Evolutionary conservation across 352 stramenopile genomes (phyloP).

Genomic region (Globisporangium mamillatum): DNA sequence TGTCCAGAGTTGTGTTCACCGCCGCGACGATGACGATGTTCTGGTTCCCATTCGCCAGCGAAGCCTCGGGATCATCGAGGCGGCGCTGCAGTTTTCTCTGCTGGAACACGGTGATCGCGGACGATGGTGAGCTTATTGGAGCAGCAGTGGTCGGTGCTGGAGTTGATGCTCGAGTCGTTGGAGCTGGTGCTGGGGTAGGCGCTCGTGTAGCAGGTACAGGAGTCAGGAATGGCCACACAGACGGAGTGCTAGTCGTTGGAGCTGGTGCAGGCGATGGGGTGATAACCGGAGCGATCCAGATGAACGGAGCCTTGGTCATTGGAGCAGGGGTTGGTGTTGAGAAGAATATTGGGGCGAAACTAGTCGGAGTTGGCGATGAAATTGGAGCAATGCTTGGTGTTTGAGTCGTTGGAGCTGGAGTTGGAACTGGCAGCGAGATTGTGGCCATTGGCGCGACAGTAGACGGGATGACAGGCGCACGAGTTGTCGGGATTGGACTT

Average conservation of each 20-base stretch:
- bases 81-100: background rate
- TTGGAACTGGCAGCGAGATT: background rate
- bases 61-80: background rate
- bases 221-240: too few species aligned
- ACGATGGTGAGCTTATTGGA: background rate
- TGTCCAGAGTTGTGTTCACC: slow-evolving; percentile 10
- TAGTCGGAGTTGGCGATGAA: background rate
- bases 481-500: too few species aligned
- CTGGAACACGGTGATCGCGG: background rate
- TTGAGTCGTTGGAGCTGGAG: background rate
- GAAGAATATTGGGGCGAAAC: too few species aligned
- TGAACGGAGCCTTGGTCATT: background rate
- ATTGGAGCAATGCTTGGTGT: background rate
- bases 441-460: too few species aligned
- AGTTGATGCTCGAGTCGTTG: too few species aligned
- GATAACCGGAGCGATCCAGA: background rate
- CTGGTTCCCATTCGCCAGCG: background rate
- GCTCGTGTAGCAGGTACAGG: background rate
- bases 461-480: too few species aligned
- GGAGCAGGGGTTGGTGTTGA: background rate
- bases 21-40: slow-evolving; percentile 11
- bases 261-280: background rate
- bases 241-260: background rate
- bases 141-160: background rate
- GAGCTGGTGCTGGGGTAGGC: background rate